phyloP scores from a whole-genome alignment of 345 rosid species.

The Brassica rapa region DNA sequence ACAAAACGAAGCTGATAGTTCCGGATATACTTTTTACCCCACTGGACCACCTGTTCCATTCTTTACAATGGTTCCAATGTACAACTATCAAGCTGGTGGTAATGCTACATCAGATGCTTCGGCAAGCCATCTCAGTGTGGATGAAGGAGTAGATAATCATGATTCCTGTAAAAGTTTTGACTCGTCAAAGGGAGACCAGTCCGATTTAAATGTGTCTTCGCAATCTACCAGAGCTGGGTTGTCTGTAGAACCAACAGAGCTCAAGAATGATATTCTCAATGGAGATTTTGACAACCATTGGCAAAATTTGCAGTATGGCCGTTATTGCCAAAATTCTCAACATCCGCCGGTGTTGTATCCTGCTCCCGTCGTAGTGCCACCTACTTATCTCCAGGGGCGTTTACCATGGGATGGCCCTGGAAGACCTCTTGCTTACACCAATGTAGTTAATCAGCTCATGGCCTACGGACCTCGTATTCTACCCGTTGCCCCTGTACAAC shows the following conservation, averaged over 20 bases:
- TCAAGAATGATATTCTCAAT: constrained; percentile 69
- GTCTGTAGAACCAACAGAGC: constrained; percentile 55
- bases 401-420: constrained; percentile 89
- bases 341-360: constrained; percentile 52
- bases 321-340: constrained; percentile 68
- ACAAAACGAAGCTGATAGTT: constrained; percentile 63
- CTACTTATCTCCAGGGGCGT: constrained; percentile 69
- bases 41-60: constrained; percentile 87
- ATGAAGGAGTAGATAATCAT: constrained; percentile 51
- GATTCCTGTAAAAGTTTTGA: constrained; percentile 62
- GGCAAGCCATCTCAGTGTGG: constrained; percentile 54
- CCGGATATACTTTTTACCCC: constrained; percentile 65
- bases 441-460: constrained; percentile 59
- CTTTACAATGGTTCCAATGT: constrained; percentile 62
- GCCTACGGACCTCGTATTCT: constrained; percentile 61
- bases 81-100: constrained; percentile 54
- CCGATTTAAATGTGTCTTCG: constrained; percentile 53
- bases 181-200: constrained; percentile 57
- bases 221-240: constrained; percentile 46
- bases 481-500: constrained; percentile 71
- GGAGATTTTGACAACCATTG: constrained; percentile 87
- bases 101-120: constrained; percentile 55
- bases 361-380: constrained; percentile 66
- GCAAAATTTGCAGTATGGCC: constrained; percentile 87
- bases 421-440: constrained; percentile 66